phyloP scores from a whole-genome alignment of 768 basidiomycete species.

The Suillus clintonianus region DNA sequence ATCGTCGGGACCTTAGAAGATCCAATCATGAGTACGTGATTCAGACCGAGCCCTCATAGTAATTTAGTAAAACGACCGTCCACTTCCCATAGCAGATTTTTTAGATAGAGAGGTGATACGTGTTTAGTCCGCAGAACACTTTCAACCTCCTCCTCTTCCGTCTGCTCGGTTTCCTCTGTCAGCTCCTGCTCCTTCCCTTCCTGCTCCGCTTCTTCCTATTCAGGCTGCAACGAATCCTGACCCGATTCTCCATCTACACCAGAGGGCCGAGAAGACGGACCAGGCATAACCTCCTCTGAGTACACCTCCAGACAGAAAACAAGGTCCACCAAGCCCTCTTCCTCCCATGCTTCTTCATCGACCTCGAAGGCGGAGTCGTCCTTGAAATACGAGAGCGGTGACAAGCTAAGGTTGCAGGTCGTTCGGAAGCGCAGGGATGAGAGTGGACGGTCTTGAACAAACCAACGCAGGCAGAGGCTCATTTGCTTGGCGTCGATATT shows the following conservation, averaged over 20 bases:
- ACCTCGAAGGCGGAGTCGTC: neutral
- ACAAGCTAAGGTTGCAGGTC: conserved; percentile 1
- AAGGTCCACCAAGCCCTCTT: neutral
- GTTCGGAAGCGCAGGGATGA: no score
- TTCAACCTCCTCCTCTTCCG: neutral
- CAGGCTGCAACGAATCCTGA: neutral
- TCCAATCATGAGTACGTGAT: no score
- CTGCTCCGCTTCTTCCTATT: neutral
- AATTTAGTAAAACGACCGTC: no score
- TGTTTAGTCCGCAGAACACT: neutral
- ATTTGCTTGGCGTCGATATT: no score
- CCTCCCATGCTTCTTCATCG: neutral
- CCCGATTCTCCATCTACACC: neutral
- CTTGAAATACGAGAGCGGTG: neutral
- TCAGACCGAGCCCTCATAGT: no score
- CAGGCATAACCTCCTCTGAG: neutral
- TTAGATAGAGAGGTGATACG: no score
- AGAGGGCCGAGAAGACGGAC: neutral
- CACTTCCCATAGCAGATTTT: no score
- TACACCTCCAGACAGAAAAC: neutral
- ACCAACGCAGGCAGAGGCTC: no score
- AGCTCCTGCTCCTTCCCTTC: neutral
- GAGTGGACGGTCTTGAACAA: no score
- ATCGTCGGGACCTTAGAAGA: no score
- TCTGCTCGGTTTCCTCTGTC: neutral